Evolutionary conservation across 2,329 filamentous ascomycete species (phyloP).

Genomic region (Cladophialophora bantiana): DNA sequence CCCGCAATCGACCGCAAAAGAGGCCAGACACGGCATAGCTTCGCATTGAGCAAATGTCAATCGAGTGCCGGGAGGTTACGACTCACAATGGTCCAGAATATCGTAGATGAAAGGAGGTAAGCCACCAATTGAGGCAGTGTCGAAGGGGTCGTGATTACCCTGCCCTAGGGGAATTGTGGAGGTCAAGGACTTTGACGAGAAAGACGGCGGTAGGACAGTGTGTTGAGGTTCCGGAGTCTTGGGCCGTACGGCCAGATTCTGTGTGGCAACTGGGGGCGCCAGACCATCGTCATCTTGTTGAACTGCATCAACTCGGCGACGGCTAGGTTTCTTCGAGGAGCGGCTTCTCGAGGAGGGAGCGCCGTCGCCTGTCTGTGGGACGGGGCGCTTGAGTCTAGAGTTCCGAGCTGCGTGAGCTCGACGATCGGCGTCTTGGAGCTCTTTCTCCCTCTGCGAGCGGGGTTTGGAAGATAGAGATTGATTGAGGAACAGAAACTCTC

Average conservation of each 20-base stretch:
- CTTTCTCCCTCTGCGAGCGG: slow-evolving; percentile 23
- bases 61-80: neutral
- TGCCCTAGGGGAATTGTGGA: neutral
- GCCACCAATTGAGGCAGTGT: slow-evolving; percentile 3
- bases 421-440: slow-evolving; percentile 24
- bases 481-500: slow-evolving; percentile 20
- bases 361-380: neutral
- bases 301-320: neutral
- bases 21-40: neutral
- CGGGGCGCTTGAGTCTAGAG: slow-evolving; percentile 4
- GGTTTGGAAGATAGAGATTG: slow-evolving; percentile 12
- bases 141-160: slow-evolving; percentile 15
- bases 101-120: slow-evolving; percentile 17
- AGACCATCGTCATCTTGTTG: neutral
- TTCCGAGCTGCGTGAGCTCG: slow-evolving; percentile 18
- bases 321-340: neutral
- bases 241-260: slow-evolving; percentile 7
- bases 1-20: neutral
- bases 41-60: neutral
- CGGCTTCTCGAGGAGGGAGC: neutral
- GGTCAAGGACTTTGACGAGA: neutral
- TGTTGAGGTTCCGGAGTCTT: neutral
- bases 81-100: slow-evolving; percentile 12
- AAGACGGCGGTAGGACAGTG: neutral
- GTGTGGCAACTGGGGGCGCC: neutral